phyloP scores from a whole-genome alignment of 2,329 filamentous ascomycete species.

The Fusarium torulosum region DNA sequence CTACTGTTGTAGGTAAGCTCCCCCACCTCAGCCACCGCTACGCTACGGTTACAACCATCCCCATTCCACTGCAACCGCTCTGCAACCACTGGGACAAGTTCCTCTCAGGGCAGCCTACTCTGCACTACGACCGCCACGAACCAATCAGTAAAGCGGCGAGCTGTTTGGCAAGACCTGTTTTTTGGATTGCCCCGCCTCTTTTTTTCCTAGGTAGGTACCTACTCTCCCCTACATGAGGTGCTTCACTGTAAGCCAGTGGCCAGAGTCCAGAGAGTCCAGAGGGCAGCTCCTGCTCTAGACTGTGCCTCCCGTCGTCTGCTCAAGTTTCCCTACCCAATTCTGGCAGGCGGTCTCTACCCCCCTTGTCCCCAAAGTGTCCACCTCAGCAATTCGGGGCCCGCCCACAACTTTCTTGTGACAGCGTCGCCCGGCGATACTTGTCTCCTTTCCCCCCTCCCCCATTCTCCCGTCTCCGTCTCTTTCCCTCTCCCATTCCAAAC shows the following conservation, averaged over 20 bases:
- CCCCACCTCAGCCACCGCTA: conserved; percentile 40
- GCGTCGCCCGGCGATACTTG: conserved; percentile 53
- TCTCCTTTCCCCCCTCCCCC: conserved; percentile 52
- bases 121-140: conserved; percentile 51
- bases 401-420: conserved; percentile 55
- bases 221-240: conserved; percentile 1
- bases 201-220: too few species aligned
- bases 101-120: conserved; percentile 36
- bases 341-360: conserved; percentile 48
- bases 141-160: conserved; percentile 55
- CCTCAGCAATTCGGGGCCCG: conserved; percentile 52
- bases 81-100: conserved; percentile 37
- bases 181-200: conserved; percentile 41
- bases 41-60: conserved; percentile 14
- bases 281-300: conserved; percentile 38
- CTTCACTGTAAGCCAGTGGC: conserved; percentile 1
- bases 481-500: conserved; percentile 50
- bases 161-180: conserved; percentile 35
- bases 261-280: not conserved
- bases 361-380: conserved; percentile 46
- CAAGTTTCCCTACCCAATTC: conserved; percentile 36
- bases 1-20: conserved; percentile 28
- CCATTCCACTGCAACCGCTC: conserved; percentile 37
- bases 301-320: conserved; percentile 32
- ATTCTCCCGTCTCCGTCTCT: conserved; percentile 46